Base-by-base conservation (phyloP, 1,284 basidiomycete genomes). In the Pterulicium gracile region DNA sequence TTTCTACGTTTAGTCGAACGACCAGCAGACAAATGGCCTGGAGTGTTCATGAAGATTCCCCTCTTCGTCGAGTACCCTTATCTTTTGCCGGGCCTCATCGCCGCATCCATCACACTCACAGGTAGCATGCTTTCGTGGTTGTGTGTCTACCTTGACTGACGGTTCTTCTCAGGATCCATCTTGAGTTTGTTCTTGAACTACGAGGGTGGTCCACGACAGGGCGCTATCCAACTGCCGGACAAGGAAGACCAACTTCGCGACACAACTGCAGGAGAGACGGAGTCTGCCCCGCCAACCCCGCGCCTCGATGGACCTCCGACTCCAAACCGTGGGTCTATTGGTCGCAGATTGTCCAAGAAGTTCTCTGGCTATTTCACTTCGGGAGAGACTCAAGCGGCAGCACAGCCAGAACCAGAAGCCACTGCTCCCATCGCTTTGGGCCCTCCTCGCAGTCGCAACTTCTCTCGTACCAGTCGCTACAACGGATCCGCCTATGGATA, bases 31-130 rank as follows among this genome's bases (percentile, higher is more conserved):
- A 96, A 95, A 60, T 94, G 88, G 78, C 88, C 91, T 1, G 67
- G 69, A 1, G 60, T 81, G 13, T 89, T 97, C 58, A 73, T 68
- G 36, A 66, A 76, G 10, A 58, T 82, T 10, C 64, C 73, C 4
- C 58, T 97, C 4, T 88, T 98, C 59, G 71, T 78, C 15, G 68
- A 71, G 7, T 93, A 90, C 58, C 96, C 96, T 0, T 99, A 98
- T 61, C 71, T 98, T 24, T 71, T 99, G 2, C 95, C 95, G 0
- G 93, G 90, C 55, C 64, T 75, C n/a, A 66, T 95, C 20, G 91
- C 88, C 20, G 74, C 83, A 3, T 72, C 72, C 12, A 67, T 88
- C 34, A 88, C 90, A 22, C 68, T 92, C 44, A 73, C 70, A 40
- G 86, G 87, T 79, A 51, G 56, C 68, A 56, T 54, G 47, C 47